Evolutionary conservation across 1,284 basidiomycete genomes (phyloP), one percentile per base, ranked within the genome.

Genomic region (Gomphus sp.): DNA sequence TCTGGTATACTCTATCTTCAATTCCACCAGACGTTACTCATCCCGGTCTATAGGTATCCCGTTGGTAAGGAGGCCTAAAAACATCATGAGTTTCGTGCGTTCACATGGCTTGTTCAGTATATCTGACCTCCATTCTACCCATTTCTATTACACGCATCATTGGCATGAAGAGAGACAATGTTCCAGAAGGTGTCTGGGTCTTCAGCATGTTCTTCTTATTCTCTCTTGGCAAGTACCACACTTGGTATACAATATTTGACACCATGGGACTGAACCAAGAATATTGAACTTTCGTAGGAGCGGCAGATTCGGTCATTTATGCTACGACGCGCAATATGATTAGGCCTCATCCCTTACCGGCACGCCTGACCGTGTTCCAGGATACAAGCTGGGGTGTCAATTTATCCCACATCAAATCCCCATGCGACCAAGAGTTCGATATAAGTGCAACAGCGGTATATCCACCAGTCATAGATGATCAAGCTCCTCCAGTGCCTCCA

Each of bases 121-220:
- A 59, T n/a, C 57, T 59, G 16, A 53, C 57, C 18, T 59, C 51
- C 50, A 54, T 59, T 22, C 31, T 59, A 6, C 57, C 57, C 28
- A 59, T 59, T 48, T 50, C 57, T 12, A 45, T 54, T 9, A 54
- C 45, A 4, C 57, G 57, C 12, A 31, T 59, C 5, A 25, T 59
- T 31, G 57, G 57, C 33, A 16, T 59, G 11, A 16, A 37, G 16
- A 43, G 18, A 16, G 51, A 52, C 11, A 54, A 16, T 45, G 11
- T 59, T 48, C 51, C 57, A 7, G 36, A 54, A 3, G 10, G 25
- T 31, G 51, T 59, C 31, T 59, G 57, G 57, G 36, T 59, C 18
- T 54, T 54, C 18, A 52, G 50, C 5, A 59, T 59, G 57, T 53
- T 59, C 34, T 45, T 59, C 57, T 31, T 59, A 37, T 59, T 59